Evolutionary conservation across 2,329 filamentous ascomycete genomes (phyloP).

Genomic region (Monilinia fructicola): DNA sequence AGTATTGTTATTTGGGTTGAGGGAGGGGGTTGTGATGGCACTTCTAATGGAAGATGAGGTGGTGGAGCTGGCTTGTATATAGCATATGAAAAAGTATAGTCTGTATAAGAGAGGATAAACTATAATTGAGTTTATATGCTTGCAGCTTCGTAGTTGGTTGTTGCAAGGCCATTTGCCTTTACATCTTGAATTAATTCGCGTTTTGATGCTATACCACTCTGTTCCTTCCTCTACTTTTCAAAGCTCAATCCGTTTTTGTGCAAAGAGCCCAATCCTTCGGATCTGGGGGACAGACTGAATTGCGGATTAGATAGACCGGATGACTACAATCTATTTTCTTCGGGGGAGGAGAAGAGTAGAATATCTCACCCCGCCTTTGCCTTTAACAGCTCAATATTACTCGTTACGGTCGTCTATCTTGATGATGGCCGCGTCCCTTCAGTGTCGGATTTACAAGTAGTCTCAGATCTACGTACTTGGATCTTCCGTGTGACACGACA

Average conservation of each 20-base stretch:
- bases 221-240: not conserved
- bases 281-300: too few relatives aligned
- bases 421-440: too few relatives aligned
- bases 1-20: slow-evolving; percentile 42
- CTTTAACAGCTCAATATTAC: not conserved
- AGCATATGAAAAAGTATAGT: not conserved
- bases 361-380: not conserved
- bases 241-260: not conserved
- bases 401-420: not conserved
- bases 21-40: not conserved
- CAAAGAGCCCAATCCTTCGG: not conserved
- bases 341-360: not conserved
- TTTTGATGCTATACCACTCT: not conserved
- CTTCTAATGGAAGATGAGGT: not conserved
- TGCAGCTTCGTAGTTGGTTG: not conserved
- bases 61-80: slow-evolving; percentile 2
- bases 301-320: too few relatives aligned
- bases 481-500: not conserved
- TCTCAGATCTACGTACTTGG: not conserved
- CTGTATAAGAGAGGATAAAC: not conserved
- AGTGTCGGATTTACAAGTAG: too few relatives aligned
- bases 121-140: not conserved
- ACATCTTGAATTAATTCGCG: not conserved
- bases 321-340: not conserved
- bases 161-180: not conserved